Percentiles rank a stretch among this genome's conserved stretches.
Conservation (phyloP, 768 basidiomycete species). For the Kwoniella mangroviensis region DNA sequence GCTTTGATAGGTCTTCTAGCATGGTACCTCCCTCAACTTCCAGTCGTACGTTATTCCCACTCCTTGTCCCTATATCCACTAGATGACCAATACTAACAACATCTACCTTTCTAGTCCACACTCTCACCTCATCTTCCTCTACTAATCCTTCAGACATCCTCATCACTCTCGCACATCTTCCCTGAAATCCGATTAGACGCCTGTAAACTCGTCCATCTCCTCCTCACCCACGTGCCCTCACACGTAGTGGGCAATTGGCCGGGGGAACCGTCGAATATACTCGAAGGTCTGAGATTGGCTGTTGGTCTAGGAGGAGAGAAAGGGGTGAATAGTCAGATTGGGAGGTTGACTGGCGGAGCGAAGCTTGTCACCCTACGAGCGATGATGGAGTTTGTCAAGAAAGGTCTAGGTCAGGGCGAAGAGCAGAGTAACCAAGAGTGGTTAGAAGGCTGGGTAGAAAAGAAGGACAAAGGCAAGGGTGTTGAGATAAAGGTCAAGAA, state of each 20-base stretch:
- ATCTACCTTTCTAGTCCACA: constrained; percentile 63
- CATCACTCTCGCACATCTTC: constrained; percentile 92
- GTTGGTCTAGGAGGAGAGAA: constrained; percentile 52
- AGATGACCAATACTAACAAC: no score
- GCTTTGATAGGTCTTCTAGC: constrained; percentile 69
- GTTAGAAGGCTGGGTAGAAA: constrained; percentile 33
- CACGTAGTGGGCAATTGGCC: constrained; percentile 73
- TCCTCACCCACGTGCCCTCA: constrained; percentile 72
- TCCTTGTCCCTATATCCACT: not conserved
- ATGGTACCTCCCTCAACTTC: constrained; percentile 73
- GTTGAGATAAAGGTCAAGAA: constrained; percentile 16
- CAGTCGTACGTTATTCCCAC: constrained; percentile 61
- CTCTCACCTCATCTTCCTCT: constrained; percentile 74
- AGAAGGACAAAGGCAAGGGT: constrained; percentile 10
- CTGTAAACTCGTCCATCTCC: constrained; percentile 74
- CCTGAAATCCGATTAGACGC: constrained; percentile 93
- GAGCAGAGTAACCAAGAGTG: constrained; percentile 12
- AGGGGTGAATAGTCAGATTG: constrained; percentile 40
- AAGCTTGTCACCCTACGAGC: constrained; percentile 49
- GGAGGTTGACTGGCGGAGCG: constrained; percentile 34
- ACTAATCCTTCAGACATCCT: constrained; percentile 82
- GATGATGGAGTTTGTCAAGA: constrained; percentile 46
- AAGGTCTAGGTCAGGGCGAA: constrained; percentile 7
- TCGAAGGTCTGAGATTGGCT: constrained; percentile 54
- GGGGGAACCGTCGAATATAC: constrained; percentile 52